A percentile compares a stretch with the other conserved stretches of the same genome.
phyloP scores from a whole-genome alignment of 257 asterid species.

The Ehretia macrophylla region DNA sequence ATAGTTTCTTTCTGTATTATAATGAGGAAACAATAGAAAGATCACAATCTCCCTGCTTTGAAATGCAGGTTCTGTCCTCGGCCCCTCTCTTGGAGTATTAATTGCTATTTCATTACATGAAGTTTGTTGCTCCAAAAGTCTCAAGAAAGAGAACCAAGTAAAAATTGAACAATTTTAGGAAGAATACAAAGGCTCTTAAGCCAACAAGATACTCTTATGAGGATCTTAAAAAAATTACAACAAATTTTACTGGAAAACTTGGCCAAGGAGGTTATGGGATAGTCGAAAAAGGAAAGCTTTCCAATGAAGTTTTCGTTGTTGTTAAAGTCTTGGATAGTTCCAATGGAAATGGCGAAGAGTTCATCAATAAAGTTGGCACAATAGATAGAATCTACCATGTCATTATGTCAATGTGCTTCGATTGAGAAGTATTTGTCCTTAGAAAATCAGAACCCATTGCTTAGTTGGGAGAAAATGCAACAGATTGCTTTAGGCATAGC shows the following conservation, averaged over 20 bases:
- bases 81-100: too few species aligned
- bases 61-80: too few species aligned
- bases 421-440: slow-evolving; percentile 30
- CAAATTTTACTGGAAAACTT: slow-evolving; percentile 22
- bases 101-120: too few species aligned
- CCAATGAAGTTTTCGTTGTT: slow-evolving; percentile 30
- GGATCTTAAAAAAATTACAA: slow-evolving; percentile 36
- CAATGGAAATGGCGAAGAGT: slow-evolving; percentile 41
- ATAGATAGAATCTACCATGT: slow-evolving; percentile 36
- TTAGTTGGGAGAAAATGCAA: slow-evolving; percentile 16
- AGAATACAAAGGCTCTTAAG: slow-evolving; percentile 15
- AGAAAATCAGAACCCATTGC: background rate
- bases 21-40: too few species aligned
- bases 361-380: slow-evolving; percentile 38
- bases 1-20: too few species aligned
- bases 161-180: slow-evolving; percentile 8
- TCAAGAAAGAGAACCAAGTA: slow-evolving; percentile 4
- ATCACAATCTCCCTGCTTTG: too few species aligned
- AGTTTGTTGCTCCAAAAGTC: background rate
- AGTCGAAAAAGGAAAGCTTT: slow-evolving; percentile 33
- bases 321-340: slow-evolving; percentile 26
- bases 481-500: slow-evolving; percentile 28
- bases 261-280: slow-evolving; percentile 46
- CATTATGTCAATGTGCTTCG: slow-evolving; percentile 19
- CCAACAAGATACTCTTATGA: slow-evolving; percentile 41